Percentiles rank a stretch among this genome's conserved stretches.
phyloP scores from a whole-genome alignment of 2,329 filamentous ascomycete genomes.

The Helotiales sp. region DNA sequence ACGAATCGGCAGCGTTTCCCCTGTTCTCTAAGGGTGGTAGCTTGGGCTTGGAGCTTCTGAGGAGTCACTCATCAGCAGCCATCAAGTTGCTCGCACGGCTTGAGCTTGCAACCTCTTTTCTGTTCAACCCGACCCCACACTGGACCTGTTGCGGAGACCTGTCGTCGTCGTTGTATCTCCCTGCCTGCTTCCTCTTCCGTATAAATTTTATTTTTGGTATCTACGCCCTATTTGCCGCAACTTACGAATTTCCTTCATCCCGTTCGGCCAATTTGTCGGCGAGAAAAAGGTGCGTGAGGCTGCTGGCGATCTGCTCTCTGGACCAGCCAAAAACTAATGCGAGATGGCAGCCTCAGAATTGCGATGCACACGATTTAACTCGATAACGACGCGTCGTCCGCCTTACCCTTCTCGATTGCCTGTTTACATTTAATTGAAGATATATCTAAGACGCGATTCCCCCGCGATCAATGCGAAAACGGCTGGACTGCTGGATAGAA shows the following conservation, averaged over 20 bases:
- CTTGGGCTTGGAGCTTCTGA: slow-evolving; percentile 18
- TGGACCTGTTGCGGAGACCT: slow-evolving; percentile 6
- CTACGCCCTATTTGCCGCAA: slow-evolving; percentile 8
- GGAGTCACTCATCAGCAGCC: slow-evolving; percentile 25
- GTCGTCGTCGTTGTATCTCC: slow-evolving; percentile 4
- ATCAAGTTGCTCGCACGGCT: slow-evolving; percentile 5
- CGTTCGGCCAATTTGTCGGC: slow-evolving; percentile 12
- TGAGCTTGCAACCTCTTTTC: slow-evolving; percentile 13
- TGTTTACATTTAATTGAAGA: slow-evolving; percentile 18
- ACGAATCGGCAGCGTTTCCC: slow-evolving; percentile 24
- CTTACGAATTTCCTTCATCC: slow-evolving; percentile 32
- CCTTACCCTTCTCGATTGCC: slow-evolving; percentile 11
- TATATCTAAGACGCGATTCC: slow-evolving; percentile 7
- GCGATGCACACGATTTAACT: slow-evolving; percentile 30
- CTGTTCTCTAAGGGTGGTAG: neutral
- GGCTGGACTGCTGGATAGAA: slow-evolving; percentile 11
- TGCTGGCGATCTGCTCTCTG: slow-evolving; percentile 14
- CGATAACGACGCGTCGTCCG: slow-evolving; percentile 36
- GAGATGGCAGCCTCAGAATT: slow-evolving; percentile 24
- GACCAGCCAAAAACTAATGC: slow-evolving; percentile 6
- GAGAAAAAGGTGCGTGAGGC: slow-evolving; percentile 12
- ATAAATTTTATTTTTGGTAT: neutral
- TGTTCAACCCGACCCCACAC: slow-evolving; percentile 16
- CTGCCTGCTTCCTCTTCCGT: slow-evolving; percentile 12
- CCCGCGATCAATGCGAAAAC: slow-evolving; percentile 23